phyloP scores from a whole-genome alignment of 495 filamentous ascomycete genomes.

The Niebla homalea region DNA sequence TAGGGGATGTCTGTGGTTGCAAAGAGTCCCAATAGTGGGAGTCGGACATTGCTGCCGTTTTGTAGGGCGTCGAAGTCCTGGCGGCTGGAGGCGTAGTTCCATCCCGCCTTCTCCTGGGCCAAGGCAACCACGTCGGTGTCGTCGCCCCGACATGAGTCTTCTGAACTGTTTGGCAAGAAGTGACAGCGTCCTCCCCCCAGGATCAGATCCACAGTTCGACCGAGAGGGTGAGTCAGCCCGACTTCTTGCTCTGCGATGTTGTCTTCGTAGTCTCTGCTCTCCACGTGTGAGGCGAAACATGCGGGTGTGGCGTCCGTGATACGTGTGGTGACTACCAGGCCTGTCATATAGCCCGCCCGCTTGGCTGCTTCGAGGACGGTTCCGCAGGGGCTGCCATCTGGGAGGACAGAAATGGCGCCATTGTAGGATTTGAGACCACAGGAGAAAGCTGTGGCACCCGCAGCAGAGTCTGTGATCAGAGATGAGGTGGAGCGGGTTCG shows the following conservation, averaged over 20 bases:
- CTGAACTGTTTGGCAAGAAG: constrained; percentile 69
- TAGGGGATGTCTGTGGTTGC: constrained; percentile 75
- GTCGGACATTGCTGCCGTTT: constrained; percentile 52
- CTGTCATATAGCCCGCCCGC: constrained; percentile 78
- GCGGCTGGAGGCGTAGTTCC: constrained; percentile 60
- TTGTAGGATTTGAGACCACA: constrained; percentile 92
- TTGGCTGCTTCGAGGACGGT: constrained; percentile 93
- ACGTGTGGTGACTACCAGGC: constrained; percentile 86
- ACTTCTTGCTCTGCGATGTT: constrained; percentile 84
- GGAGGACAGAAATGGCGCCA: constrained; percentile 80
- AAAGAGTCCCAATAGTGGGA: constrained; percentile 81
- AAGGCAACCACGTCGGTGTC: constrained; percentile 52
- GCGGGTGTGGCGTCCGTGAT: constrained; percentile 97
- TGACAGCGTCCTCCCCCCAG: constrained; percentile 87
- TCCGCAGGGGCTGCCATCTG: constrained; percentile 74
- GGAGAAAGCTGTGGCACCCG: constrained; percentile 90
- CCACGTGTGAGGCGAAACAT: constrained; percentile 84
- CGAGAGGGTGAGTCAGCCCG: constrained; percentile 64
- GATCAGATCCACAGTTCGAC: constrained; percentile 78
- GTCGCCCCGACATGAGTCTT: constrained; percentile 66
- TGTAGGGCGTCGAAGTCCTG: constrained; percentile 65
- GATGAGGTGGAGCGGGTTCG: constrained; percentile 70
- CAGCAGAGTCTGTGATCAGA: constrained; percentile 86
- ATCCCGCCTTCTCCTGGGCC: constrained; percentile 57
- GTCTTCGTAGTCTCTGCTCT: constrained; percentile 67